Evolutionary conservation across 2,329 filamentous ascomycete species (phyloP), one percentile per base, ranked within the genome.

Genomic region (Exophiala phaeomuriformis): DNA sequence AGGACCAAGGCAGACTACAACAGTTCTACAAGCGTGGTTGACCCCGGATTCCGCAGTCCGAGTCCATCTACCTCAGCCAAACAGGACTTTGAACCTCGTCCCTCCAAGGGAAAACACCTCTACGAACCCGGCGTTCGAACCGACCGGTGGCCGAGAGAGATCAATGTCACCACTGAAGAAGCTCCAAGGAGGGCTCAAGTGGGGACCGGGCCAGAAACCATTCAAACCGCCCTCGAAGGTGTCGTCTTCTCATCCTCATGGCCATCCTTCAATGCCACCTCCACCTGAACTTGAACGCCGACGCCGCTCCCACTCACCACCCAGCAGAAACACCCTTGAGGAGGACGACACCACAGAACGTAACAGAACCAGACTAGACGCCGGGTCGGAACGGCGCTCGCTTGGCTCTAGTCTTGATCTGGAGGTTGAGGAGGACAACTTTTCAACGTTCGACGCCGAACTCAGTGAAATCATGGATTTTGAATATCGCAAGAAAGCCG

Each of bases 381-480:
- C 3, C 4, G 39, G 5, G 4, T 28, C 39, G 27, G 33, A 35
- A 1, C 6, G 33, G 33, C 39, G 28, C 10, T 4, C 12, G 19
- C 39, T 19, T 19, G 9, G n/a, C 39, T 27, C 4, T 41, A 12
- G 19, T 28, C 1, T 3, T 4, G 4, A 5, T 28, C 39, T 2
- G 10, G n/a, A 19, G 4, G 12, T 28, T 27, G 28, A 5, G 12
- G 12, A 28, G 5, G 36, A 5, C 5, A 28, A 6, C n/a, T 19
- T 5, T 31, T 8, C 53, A 4, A 47, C 39, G 9, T 49, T 58
- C 0, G 52, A 58, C 5, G 41, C 61, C 1, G 63, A 64, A 32
- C 42, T 69, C 3, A 61, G 64, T 39, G 60, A 64, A 8, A 68
- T 69, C 27, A 62, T 72, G 44, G 68, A 71, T 33, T 72, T 71